A percentile compares a stretch with the other conserved stretches of the same genome.
phyloP scores from a whole-genome alignment of 768 basidiomycete genomes.

The Lactarius sanguifluus region DNA sequence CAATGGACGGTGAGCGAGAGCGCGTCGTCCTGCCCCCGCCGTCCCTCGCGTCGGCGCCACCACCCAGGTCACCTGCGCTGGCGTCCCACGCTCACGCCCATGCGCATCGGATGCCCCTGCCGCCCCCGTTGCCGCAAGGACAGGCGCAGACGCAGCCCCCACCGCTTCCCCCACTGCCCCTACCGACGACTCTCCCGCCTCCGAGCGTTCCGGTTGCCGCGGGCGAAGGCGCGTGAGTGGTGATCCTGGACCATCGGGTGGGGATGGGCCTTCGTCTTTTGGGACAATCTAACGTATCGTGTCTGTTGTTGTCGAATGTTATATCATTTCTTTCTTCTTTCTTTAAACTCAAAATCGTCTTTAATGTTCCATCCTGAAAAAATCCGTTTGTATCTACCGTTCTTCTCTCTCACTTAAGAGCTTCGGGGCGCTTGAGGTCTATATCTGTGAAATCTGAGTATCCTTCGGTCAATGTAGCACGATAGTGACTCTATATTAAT shows the following conservation, averaged over 20 bases:
- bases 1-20: conserved; percentile 27
- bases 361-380: not conserved
- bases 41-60: not conserved
- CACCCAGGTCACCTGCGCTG: not conserved
- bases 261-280: no score
- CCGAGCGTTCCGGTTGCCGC: conserved; percentile 19
- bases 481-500: conserved; percentile 1
- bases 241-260: not conserved
- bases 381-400: not conserved
- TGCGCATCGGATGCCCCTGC: conserved; percentile 20
- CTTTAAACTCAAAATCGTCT: not conserved
- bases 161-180: not conserved
- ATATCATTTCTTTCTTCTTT: not conserved
- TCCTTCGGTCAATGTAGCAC: not conserved
- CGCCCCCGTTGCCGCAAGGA: conserved; percentile 9
- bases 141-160: conserved; percentile 8
- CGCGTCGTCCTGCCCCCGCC: conserved; percentile 16
- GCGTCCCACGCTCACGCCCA: not conserved
- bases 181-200: conserved; percentile 10
- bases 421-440: not conserved
- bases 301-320: not conserved
- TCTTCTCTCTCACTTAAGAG: not conserved
- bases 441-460: not conserved
- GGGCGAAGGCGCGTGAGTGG: conserved; percentile 19
- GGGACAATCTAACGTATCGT: not conserved